Evolutionary conservation across 2,329 filamentous ascomycete genomes (phyloP), one percentile per base, ranked within the genome.

Genomic region (Plectosphaerella cucumerina): DNA sequence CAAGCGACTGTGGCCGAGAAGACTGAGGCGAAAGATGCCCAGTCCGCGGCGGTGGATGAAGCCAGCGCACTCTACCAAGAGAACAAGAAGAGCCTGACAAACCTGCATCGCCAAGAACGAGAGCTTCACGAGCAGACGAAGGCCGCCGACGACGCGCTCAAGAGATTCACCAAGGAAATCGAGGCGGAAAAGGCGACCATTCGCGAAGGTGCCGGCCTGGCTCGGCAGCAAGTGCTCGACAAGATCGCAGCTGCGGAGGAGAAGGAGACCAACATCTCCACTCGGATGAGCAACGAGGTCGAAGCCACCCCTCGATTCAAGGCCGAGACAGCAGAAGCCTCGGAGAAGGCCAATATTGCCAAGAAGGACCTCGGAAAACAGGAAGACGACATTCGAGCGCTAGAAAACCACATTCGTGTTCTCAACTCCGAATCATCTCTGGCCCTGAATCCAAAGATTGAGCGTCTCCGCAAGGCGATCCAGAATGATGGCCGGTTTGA

Each of bases 401-500:
- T 55, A 22, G 66, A 69, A 43, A 56, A 56, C 2, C 52, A 44
- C 18, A 47, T 54, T 21, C 33, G 35, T 11, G 22, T 35, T 14
- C 45, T 59, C 3, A 47, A 49, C 14, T 44, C 48, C 15, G 50
- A 61, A 52, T 82, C 83, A 41, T 80, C 81, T 1, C 78, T 84
- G 46, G 86, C 80, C 0, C 97, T 87, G 60, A 81, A 85, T 41
- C 65, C 68, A 1, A 78, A 77, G 39, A 80, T 95, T 60, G 74
- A 77, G 1, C 69, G 74, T 2, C 78, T 97, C 3, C 69, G 95
- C 6, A 75, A 70, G 49, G 78, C 78, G n/a, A 89, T 97, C 54
- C 76, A 82, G 6, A 71, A 74, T n/a, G 89, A 96, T 51, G 67
- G 56, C 3, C 76, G 84, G 0, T 97, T 95, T 62, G 72, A 75